These are phyloP conservation scores for Exobasidium cylindrosporum DNA, from an alignment of 1,284 basidiomycete genomes.

Conservation along the genomic window DNA sequence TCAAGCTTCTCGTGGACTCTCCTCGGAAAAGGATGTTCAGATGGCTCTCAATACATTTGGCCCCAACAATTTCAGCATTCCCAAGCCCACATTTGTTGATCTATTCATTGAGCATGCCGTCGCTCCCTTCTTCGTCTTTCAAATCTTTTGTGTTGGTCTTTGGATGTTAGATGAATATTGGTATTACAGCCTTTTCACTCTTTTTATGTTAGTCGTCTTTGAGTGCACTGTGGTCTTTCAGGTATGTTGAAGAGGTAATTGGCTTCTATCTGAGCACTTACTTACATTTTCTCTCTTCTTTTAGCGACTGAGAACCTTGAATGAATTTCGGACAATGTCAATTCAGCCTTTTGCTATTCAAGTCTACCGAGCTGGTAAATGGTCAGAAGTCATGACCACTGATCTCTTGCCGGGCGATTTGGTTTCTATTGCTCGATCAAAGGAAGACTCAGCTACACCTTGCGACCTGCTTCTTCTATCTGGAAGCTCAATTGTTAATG, in stretches of 20 bases:
- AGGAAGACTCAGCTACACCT: conserved; percentile 51
- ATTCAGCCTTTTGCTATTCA: conserved; percentile 52
- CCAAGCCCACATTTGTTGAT: conserved; percentile 48
- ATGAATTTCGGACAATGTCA: conserved; percentile 55
- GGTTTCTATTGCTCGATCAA: conserved; percentile 51
- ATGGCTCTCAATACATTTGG: conserved; percentile 46
- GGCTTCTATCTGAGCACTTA: conserved; percentile 1
- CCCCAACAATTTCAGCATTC: conserved; percentile 51
- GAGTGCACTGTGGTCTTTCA: conserved; percentile 51
- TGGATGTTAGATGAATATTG: conserved; percentile 56
- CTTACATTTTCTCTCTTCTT: conserved; percentile 9
- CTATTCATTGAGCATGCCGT: conserved; percentile 55
- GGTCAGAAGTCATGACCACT: conserved; percentile 42
- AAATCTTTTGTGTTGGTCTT: conserved; percentile 54
- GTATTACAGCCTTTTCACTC: conserved; percentile 53
- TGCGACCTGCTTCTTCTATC: conserved; percentile 47
- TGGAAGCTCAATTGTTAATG: conserved; percentile 52
- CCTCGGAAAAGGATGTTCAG: conserved; percentile 42
- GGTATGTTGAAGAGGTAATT: conserved; percentile 7
- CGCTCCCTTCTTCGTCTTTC: conserved; percentile 55
- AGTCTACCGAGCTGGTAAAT: conserved; percentile 45
- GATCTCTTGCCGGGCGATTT: conserved; percentile 52
- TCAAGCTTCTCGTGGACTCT: conserved; percentile 62
- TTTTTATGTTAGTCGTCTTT: conserved; percentile 54
- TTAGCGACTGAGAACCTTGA: conserved; percentile 51